phyloP scores from a whole-genome alignment of 352 stramenopile genomes.

The Phytophthora citricola region DNA sequence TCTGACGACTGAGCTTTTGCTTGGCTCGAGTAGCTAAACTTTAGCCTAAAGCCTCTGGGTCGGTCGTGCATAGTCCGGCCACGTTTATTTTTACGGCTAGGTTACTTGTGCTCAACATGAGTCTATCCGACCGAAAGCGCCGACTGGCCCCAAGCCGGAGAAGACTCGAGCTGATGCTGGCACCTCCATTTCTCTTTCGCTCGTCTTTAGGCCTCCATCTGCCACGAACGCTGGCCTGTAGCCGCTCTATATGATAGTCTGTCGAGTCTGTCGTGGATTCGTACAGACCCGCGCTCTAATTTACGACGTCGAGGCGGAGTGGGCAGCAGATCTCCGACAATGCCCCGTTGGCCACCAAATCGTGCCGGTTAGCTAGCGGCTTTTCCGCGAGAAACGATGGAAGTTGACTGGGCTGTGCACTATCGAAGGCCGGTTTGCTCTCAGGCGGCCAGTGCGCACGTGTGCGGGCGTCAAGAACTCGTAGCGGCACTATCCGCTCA shows the following conservation, averaged over 20 bases:
- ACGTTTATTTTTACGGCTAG: constrained; percentile 11
- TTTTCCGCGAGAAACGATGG: constrained; percentile 5
- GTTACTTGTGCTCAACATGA: constrained; percentile 1
- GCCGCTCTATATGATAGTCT: constrained; percentile 4
- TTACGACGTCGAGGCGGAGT: constrained; percentile 6
- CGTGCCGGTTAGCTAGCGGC: background rate
- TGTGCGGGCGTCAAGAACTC: no score
- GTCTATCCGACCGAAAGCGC: background rate
- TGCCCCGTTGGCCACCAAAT: background rate
- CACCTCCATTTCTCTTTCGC: constrained; percentile 21
- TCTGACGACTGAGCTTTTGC: constrained; percentile 20
- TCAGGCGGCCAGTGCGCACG: no score
- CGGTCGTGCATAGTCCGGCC: constrained; percentile 13
- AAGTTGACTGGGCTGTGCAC: background rate
- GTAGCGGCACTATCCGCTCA: no score
- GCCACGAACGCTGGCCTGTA: constrained; percentile 20
- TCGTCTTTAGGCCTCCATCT: constrained; percentile 1
- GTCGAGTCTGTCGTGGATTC: constrained; percentile 9
- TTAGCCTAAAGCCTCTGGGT: background rate
- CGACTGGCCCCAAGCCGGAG: constrained; percentile 4
- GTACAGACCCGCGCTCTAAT: constrained; percentile 8
- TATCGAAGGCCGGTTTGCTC: no score
- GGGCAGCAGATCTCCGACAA: constrained; percentile 28
- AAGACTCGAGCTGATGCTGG: constrained; percentile 20
- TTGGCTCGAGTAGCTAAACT: constrained; percentile 22